Conservation (phyloP, 2,329 filamentous ascomycete species). For the Berkeleyomyces rouxiae region DNA sequence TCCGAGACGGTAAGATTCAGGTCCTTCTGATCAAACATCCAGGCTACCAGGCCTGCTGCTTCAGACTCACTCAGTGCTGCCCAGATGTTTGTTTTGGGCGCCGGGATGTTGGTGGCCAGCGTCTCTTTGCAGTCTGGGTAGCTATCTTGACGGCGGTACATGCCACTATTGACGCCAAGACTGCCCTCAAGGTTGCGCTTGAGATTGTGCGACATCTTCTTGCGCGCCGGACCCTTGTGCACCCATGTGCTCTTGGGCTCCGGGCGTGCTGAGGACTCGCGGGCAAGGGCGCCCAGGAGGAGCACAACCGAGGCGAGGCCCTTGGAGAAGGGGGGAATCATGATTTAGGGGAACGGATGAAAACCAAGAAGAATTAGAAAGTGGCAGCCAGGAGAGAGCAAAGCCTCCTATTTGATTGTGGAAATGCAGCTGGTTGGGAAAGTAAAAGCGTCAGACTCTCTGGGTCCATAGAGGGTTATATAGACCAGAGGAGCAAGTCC, state of each 20-base stretch:
- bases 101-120: slow-evolving; percentile 17
- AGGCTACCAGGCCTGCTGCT: slow-evolving; percentile 28
- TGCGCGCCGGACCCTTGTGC: slow-evolving; percentile 10
- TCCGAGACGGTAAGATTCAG: slow-evolving; percentile 29
- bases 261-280: not conserved
- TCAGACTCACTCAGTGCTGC: slow-evolving; percentile 23
- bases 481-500: not conserved
- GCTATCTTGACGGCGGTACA: not conserved
- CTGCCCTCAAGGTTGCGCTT: slow-evolving; percentile 7
- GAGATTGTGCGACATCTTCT: slow-evolving; percentile 12
- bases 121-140: slow-evolving; percentile 12
- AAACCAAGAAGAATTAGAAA: not conserved
- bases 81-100: slow-evolving; percentile 27
- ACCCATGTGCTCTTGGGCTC: slow-evolving; percentile 12
- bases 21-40: slow-evolving; percentile 25
- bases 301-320: not conserved
- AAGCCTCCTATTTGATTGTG: not conserved
- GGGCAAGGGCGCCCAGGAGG: slow-evolving; percentile 6
- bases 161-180: not conserved
- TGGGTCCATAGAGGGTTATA: not conserved
- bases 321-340: not conserved
- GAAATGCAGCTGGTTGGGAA: not conserved
- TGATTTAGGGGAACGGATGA: not conserved
- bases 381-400: not conserved
- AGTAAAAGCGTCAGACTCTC: not conserved